Percentiles rank a stretch among this genome's conserved stretches.
Conservation (phyloP, 2,329 filamentous ascomycete species). For the Fusarium domesticum region DNA sequence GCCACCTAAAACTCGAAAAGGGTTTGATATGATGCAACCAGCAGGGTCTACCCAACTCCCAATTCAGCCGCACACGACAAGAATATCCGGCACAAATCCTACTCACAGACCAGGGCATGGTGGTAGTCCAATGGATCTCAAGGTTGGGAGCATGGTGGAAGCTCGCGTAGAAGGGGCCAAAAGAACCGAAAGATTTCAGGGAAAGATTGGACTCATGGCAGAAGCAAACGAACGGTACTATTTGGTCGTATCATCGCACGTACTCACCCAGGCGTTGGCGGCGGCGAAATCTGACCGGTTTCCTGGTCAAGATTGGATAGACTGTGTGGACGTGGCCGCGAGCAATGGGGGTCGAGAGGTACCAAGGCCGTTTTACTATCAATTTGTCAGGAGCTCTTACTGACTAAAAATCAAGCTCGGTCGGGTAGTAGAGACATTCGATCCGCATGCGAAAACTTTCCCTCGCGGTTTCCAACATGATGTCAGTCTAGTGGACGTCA, state of each 20-base stretch:
- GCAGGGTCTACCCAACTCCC: not conserved
- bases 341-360: not conserved
- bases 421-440: not conserved
- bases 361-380: not conserved
- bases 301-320: not conserved
- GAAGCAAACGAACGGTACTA: not conserved
- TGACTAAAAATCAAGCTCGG: not conserved
- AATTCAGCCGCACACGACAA: not conserved
- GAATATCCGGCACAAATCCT: not conserved
- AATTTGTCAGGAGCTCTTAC: not conserved
- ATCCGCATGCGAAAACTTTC: not conserved
- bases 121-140: not conserved
- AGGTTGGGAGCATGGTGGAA: not conserved
- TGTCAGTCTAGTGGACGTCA: not conserved
- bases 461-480: not conserved
- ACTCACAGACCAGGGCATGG: not conserved
- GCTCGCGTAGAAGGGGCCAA: not conserved
- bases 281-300: not conserved
- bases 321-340: not conserved
- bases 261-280: not conserved
- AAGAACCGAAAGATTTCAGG: not conserved
- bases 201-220: not conserved
- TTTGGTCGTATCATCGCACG: not conserved
- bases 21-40: not conserved
- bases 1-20: not conserved